phyloP scores from a whole-genome alignment of 163 green algal species.

The Smithsoniella earleae region DNA sequence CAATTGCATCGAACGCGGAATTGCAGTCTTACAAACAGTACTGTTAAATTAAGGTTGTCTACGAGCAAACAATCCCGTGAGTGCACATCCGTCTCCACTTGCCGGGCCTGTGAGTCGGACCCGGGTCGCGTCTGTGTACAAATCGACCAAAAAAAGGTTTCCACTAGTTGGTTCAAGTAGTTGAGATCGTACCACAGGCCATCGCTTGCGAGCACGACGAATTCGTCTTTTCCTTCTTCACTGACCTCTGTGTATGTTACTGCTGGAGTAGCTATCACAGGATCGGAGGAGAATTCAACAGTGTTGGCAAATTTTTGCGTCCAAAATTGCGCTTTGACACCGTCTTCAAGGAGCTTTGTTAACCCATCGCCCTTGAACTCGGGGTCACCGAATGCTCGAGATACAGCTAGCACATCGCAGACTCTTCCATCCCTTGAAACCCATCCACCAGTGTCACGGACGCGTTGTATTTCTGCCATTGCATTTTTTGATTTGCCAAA shows the following conservation, averaged over 20 bases:
- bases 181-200: slow-evolving; percentile 44
- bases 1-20: too few species aligned
- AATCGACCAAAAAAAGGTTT: too few species aligned
- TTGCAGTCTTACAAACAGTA: too few species aligned
- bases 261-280: slow-evolving; percentile 44
- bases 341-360: slow-evolving; percentile 38
- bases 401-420: slow-evolving; percentile 61
- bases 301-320: slow-evolving; percentile 34
- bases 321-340: slow-evolving; percentile 37
- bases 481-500: slow-evolving; percentile 33
- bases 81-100: too few species aligned
- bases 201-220: slow-evolving; percentile 57
- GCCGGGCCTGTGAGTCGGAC: too few species aligned
- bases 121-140: too few species aligned
- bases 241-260: slow-evolving; percentile 38
- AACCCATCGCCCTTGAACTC: slow-evolving; percentile 62
- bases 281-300: slow-evolving; percentile 37
- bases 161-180: too few species aligned
- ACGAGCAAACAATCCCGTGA: too few species aligned
- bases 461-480: slow-evolving; percentile 45
- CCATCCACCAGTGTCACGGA: slow-evolving; percentile 56
- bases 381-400: slow-evolving; percentile 61
- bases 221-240: slow-evolving; percentile 46
- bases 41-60: too few species aligned
- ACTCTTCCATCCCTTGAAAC: slow-evolving; percentile 53